Percentiles rank a stretch among this genome's conserved stretches.
phyloP scores from a whole-genome alignment of 78 protist species.

The Dictyostelium purpureum region DNA sequence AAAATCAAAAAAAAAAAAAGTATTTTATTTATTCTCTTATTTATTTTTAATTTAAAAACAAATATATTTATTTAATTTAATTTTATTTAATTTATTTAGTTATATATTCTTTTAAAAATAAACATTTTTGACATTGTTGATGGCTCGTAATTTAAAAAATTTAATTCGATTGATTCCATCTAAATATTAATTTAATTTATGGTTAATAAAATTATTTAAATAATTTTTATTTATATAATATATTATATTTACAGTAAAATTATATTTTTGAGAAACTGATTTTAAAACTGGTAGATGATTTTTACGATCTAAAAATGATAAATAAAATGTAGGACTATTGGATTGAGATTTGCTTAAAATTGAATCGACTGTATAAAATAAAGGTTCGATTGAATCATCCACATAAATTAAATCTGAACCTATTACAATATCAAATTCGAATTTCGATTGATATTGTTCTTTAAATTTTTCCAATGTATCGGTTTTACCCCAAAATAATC shows the following conservation, averaged over 20 bases:
- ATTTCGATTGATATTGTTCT: not conserved
- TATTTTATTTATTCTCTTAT: not conserved
- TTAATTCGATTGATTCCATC: constrained; percentile 1
- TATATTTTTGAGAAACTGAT: constrained; percentile 30
- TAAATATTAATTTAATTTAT: not conserved
- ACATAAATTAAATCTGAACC: constrained; percentile 37
- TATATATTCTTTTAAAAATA: constrained; percentile 25
- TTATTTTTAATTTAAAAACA: no score
- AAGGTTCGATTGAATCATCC: constrained; percentile 40
- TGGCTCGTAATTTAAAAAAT: not conserved
- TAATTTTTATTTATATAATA: not conserved
- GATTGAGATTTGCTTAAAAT: not conserved
- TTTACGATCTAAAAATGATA: constrained; percentile 60
- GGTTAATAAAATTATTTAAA: not conserved
- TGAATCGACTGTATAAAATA: constrained; percentile 43
- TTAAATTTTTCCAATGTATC: not conserved
- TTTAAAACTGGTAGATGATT: constrained; percentile 56
- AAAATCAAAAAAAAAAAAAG: not conserved
- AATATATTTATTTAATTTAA: not conserved
- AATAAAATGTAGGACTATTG: constrained; percentile 9
- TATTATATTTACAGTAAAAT: constrained; percentile 14
- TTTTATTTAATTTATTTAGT: not conserved
- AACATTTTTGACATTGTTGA: constrained; percentile 45
- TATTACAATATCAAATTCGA: not conserved
- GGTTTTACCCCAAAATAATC: constrained; percentile 33